These are phyloP conservation scores for Schoenoplectus tabernaemontani DNA, from an alignment of 202 grass and related monocot genomes.

Conservation along the genomic window DNA sequence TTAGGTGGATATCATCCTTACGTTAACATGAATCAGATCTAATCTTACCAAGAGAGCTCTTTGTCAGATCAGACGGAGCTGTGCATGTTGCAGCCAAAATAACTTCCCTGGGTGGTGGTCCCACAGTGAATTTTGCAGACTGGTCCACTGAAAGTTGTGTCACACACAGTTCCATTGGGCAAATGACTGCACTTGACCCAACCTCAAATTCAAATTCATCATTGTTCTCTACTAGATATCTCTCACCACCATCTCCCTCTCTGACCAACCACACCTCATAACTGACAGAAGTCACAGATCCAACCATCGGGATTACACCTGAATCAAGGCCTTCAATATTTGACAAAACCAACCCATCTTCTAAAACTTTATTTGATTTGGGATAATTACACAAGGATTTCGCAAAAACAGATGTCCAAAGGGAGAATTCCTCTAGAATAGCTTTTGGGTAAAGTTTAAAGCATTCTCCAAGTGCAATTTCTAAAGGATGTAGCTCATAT, in stretches of 20 bases:
- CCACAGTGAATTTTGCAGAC: conserved; percentile 44
- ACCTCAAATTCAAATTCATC: conserved; percentile 81
- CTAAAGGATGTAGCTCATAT: conserved; percentile 43
- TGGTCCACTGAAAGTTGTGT: conserved; percentile 65
- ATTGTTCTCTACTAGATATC: conserved; percentile 40
- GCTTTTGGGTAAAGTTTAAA: conserved; percentile 42
- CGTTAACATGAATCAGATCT: neutral
- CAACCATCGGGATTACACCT: conserved; percentile 48
- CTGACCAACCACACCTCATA: conserved; percentile 39
- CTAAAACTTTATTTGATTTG: conserved; percentile 10
- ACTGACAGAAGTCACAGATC: conserved; percentile 61
- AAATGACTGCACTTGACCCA: conserved; percentile 44
- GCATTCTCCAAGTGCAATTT: conserved; percentile 26
- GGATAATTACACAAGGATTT: conserved; percentile 19
- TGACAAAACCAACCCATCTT: conserved; percentile 40
- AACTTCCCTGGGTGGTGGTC: conserved; percentile 52
- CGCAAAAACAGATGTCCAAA: conserved; percentile 42
- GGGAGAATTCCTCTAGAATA: conserved; percentile 42
- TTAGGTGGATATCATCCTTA: neutral
- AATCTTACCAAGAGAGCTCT: conserved; percentile 50
- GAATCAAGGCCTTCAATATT: conserved; percentile 54
- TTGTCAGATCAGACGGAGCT: conserved; percentile 30
- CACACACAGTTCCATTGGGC: conserved; percentile 67
- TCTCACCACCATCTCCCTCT: conserved; percentile 33
- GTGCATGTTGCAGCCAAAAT: conserved; percentile 48